phyloP scores from a whole-genome alignment of 306 rosid species.

The Dryas octopetala region DNA sequence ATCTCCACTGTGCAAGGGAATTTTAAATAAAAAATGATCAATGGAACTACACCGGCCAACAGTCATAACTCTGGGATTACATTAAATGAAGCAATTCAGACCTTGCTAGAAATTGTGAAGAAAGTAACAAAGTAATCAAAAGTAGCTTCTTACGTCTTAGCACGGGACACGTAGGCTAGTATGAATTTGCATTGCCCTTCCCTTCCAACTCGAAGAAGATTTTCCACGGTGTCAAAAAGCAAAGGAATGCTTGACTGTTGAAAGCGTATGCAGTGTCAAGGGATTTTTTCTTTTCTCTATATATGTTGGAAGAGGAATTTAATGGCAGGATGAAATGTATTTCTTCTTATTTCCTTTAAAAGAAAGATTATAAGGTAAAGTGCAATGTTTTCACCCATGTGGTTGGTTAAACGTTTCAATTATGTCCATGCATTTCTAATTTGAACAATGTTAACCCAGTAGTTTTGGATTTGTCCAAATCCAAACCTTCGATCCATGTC shows the following conservation, averaged over 20 bases:
- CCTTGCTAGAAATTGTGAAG: neutral
- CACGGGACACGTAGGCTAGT: slow-evolving; percentile 86
- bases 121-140: slow-evolving; percentile 13
- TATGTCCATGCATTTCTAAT: neutral
- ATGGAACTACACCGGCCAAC: neutral
- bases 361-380: neutral
- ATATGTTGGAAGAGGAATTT: neutral
- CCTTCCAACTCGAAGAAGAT: slow-evolving; percentile 58
- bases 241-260: slow-evolving; percentile 75
- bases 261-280: slow-evolving; percentile 81
- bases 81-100: slow-evolving; percentile 24
- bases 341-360: neutral
- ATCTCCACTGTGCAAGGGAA: slow-evolving; percentile 13
- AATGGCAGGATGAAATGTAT: neutral
- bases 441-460: neutral
- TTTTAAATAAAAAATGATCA: neutral
- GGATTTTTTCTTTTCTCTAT: slow-evolving; percentile 16
- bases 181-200: slow-evolving; percentile 74
- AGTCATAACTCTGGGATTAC: slow-evolving; percentile 4
- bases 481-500: neutral
- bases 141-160: slow-evolving; percentile 53
- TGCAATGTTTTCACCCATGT: neutral
- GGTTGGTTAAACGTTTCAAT: neutral
- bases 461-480: neutral
- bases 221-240: slow-evolving; percentile 71